Percentiles rank a stretch among this genome's conserved stretches.
Evolutionary conservation across 495 filamentous ascomycete genomes (phyloP).

Genomic region (Annulohypoxylon maeteangense): DNA sequence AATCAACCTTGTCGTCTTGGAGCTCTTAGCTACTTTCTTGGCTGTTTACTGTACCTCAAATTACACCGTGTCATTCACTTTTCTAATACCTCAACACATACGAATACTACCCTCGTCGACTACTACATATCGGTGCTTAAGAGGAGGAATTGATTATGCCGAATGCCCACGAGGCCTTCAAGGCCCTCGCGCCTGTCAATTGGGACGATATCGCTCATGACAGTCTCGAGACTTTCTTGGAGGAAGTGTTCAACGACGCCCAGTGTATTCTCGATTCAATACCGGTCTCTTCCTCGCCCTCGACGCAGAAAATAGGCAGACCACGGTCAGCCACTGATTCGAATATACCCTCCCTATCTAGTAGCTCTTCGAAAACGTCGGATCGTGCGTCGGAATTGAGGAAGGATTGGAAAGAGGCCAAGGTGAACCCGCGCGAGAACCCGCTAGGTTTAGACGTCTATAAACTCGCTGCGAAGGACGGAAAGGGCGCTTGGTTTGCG

Average conservation of each 20-base stretch:
- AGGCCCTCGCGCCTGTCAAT: conserved; percentile 74
- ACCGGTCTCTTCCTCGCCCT: conserved; percentile 52
- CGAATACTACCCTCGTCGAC: background rate
- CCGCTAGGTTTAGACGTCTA: conserved; percentile 80
- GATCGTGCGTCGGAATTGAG: conserved; percentile 59
- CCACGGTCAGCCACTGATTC: conserved; percentile 49
- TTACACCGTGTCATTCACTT: background rate
- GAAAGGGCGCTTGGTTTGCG: conserved; percentile 90
- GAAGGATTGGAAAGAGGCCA: conserved; percentile 89
- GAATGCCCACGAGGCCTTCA: conserved; percentile 76
- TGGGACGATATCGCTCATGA: conserved; percentile 70
- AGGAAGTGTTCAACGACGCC: conserved; percentile 68
- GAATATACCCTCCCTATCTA: conserved; percentile 30
- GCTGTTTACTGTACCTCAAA: background rate
- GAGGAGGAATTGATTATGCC: conserved; percentile 58
- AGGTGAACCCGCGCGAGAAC: conserved; percentile 75
- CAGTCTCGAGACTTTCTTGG: conserved; percentile 66
- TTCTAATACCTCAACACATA: conserved; percentile 5
- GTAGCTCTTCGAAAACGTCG: conserved; percentile 40
- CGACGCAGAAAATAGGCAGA: conserved; percentile 43
- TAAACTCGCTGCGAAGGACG: conserved; percentile 81
- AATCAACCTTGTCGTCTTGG: background rate
- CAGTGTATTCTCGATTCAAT: conserved; percentile 81
- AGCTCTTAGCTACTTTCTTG: conserved; percentile 2
- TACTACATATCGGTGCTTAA: background rate